phyloP scores from a whole-genome alignment of 2,329 filamentous ascomycete species.

The Cladosporium cucumerinum region DNA sequence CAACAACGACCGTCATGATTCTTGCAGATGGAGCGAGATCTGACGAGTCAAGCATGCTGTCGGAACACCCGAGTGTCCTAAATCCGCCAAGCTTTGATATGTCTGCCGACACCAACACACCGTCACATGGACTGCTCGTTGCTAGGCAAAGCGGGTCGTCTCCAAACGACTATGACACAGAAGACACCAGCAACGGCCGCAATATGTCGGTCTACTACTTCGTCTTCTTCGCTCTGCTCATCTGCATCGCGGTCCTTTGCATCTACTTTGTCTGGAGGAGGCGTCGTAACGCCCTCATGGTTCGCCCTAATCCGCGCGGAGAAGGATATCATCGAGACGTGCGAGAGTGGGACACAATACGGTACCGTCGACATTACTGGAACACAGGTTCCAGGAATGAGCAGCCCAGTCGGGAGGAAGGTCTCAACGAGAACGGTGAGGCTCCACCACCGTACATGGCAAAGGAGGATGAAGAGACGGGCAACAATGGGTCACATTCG shows the following conservation, averaged over 20 bases:
- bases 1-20: background rate
- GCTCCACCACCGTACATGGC: conserved; percentile 61
- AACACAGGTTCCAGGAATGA: conserved; percentile 20
- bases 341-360: conserved; percentile 33
- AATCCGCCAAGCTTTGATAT: background rate
- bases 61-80: background rate
- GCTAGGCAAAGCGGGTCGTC: background rate
- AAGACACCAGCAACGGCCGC: conserved; percentile 17
- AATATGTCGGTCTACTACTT: conserved; percentile 50
- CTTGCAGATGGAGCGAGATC: background rate
- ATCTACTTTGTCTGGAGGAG: conserved; percentile 47
- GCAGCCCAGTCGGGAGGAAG: conserved; percentile 46
- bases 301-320: conserved; percentile 24
- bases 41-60: background rate
- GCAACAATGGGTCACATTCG: background rate
- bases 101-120: background rate
- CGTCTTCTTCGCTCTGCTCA: conserved; percentile 54
- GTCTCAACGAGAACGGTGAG: conserved; percentile 62
- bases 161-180: conserved; percentile 15
- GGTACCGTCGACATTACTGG: conserved; percentile 29
- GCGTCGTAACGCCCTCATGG: conserved; percentile 34
- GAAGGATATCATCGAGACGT: conserved; percentile 27
- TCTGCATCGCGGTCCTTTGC: conserved; percentile 45
- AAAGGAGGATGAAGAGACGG: conserved; percentile 29
- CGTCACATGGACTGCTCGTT: background rate